phyloP scores from a whole-genome alignment of 805 yeast genomes.

The Cyberlindnera xylosilytica region DNA sequence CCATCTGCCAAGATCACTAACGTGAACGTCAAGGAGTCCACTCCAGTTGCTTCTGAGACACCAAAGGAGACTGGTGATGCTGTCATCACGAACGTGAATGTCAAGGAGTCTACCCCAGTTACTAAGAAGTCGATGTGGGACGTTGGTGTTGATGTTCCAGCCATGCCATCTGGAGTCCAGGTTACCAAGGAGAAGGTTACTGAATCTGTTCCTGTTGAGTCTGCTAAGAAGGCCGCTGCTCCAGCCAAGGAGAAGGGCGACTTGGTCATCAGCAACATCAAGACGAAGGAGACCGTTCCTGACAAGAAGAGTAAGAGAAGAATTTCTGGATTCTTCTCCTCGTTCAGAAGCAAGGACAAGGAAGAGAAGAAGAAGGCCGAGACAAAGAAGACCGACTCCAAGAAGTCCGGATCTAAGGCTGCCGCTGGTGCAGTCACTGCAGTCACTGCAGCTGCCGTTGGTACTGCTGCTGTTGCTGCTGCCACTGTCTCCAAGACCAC shows the following conservation, averaged over 20 bases:
- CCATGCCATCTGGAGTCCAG: constrained; percentile 2
- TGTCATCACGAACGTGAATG: constrained; percentile 1
- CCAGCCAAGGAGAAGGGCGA: not conserved
- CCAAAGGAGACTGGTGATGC: constrained; percentile 2
- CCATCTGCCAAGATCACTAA: not conserved
- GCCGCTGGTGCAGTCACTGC: constrained; percentile 11
- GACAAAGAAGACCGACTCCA: too few species aligned
- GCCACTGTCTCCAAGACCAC: constrained; percentile 8
- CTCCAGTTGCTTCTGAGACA: not conserved
- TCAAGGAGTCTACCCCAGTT: constrained; percentile 4
- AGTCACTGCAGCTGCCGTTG: constrained; percentile 11
- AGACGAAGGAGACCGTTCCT: constrained; percentile 1
- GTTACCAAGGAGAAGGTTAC: constrained; percentile 2
- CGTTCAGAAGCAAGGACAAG: constrained; percentile 14
- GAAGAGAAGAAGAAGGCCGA: constrained; percentile 9
- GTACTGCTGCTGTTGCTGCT: constrained; percentile 15
- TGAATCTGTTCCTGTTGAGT: not conserved
- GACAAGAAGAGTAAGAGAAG: constrained; percentile 17
- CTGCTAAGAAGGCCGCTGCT: not conserved
- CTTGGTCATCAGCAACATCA: not conserved
- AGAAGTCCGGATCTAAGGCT: not conserved
- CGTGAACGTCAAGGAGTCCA: not conserved
- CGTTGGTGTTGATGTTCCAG: constrained; percentile 3
- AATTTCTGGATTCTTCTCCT: constrained; percentile 18
- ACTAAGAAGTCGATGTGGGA: not conserved